phyloP scores from a whole-genome alignment of 2,329 filamentous ascomycete genomes.

The Aureobasidium sp. region DNA sequence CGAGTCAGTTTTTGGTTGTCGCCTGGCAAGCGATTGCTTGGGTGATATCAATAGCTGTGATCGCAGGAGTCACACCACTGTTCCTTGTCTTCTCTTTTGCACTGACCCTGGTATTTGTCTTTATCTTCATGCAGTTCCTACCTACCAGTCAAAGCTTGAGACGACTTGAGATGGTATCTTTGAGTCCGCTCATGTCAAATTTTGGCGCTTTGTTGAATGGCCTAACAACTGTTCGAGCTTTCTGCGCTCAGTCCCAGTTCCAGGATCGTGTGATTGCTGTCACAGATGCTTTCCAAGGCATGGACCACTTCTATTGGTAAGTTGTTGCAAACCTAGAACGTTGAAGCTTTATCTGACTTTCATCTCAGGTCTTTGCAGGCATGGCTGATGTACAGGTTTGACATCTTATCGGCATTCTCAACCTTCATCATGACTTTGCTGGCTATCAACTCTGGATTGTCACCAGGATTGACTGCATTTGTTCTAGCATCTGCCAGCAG shows the following conservation, averaged over 20 bases:
- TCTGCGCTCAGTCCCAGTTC: constrained; percentile 69
- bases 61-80: constrained; percentile 66
- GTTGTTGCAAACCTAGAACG: background rate
- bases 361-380: constrained; percentile 54
- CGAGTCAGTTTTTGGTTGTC: constrained; percentile 61
- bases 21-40: constrained; percentile 61
- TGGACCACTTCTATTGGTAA: constrained; percentile 86
- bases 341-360: background rate
- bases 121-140: constrained; percentile 68
- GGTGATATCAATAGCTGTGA: constrained; percentile 64
- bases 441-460: constrained; percentile 66
- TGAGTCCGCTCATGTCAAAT: constrained; percentile 84
- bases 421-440: constrained; percentile 66
- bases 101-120: constrained; percentile 60
- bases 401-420: constrained; percentile 60
- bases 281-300: constrained; percentile 83
- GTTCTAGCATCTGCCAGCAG: constrained; percentile 64
- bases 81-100: constrained; percentile 65
- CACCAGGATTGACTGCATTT: constrained; percentile 74
- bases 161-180: constrained; percentile 78
- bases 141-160: constrained; percentile 77
- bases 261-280: constrained; percentile 71
- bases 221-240: constrained; percentile 76
- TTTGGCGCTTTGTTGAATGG: constrained; percentile 83
- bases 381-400: constrained; percentile 77